Evolutionary conservation across 2,329 filamentous ascomycete genomes (phyloP), one percentile per base, ranked within the genome.

Genomic region (Fusarium xyrophilum): DNA sequence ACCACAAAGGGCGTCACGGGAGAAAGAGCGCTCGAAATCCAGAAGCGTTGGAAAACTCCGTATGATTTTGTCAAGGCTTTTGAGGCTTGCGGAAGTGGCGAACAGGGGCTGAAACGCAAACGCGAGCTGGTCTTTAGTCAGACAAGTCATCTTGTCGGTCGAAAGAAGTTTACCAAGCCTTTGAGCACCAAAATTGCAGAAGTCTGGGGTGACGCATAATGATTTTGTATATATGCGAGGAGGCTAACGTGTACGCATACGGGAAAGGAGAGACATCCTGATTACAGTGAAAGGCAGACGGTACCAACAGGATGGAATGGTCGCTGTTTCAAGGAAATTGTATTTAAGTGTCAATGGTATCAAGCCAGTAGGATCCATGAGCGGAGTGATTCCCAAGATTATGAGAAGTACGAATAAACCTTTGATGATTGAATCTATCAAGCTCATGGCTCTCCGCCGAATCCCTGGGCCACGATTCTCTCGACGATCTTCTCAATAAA

Each of bases 11-110:
- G 91, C 3, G 82, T 96, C 15, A 92, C 90, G 2, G 91, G 90
- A 6, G 91, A 94, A 71, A 92, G 91, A 72, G 92, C 92, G 0
- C 78, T 94, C 8, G 91, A 93, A 78, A 93, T 96, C 15, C 92
- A 95, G 74, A 89, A 88, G 69, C 80, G 84, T n/a, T 96, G 92
- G 91, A 87, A 84, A 68, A 95, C 92, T 4, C 92, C 92, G 0
- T 82, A 86, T 61, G 87, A 88, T 2, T 87, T 96, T 52, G 81
- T 92, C n/a, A 86, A 89, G 73, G 91, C 91, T 0, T 93, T 88
- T 72, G 85, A 88, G 69, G 78, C 77, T 2, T 86, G 87, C 51
- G 85, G 83, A 3, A 28, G 75, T 0, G 82, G 82, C 7, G 82
- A 84, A 50, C 80, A 80, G 19, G 83, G 83, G 1, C 82, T 79